Base-by-base conservation (phyloP, 352 stramenopile species). In the Phytopythium delawarense region DNA sequence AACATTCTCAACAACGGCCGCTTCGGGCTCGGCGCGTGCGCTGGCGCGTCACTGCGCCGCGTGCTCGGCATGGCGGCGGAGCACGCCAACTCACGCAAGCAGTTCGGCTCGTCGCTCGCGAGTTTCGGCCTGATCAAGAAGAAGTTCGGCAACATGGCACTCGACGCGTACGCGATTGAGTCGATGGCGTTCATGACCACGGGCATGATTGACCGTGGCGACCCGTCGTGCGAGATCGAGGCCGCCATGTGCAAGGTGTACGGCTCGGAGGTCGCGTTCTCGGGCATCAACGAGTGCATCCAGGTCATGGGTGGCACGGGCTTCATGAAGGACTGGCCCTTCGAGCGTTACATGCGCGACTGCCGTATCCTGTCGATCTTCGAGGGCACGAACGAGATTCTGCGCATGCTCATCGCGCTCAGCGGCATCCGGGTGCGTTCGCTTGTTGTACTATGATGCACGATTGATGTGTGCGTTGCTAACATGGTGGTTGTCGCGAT, bases 1-100 rank as follows among this genome's bases (percentile, higher is more conserved):
- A 93, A 95, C 57, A 96, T 94, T 40, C 71, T 97, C 11, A 96
- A 97, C 80, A 97, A 99, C 81, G 97, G 97, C 37, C 85, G 88
- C 40, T 96, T 96, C 46, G 85, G 85, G 2, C 76, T 96, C 46
- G 87, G 87, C 42, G 87, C 87, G 6, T 89, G 81, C 42, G 79
- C 87, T 45, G 87, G 81, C 21, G 74, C 79, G 8, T 91, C 79
- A 20, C 69, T 96, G 51, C 82, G 83, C 11, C 84, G 84, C 39
- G 72, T 96, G 32, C 77, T 94, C 20, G 68, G 74, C 30, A 76
- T 74, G 54, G 79, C 82, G 8, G 82, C 81, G 2, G 80, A 92
- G 59, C 84, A 94, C 59, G 84, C 84, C 21, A 92, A 90, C 61
- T 67, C 71, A 57, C 84, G 87, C 64, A 91, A 89, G 67, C 87